Base-by-base conservation (phyloP, 2,329 filamentous ascomycete species). In the Exophiala alcalophila region DNA sequence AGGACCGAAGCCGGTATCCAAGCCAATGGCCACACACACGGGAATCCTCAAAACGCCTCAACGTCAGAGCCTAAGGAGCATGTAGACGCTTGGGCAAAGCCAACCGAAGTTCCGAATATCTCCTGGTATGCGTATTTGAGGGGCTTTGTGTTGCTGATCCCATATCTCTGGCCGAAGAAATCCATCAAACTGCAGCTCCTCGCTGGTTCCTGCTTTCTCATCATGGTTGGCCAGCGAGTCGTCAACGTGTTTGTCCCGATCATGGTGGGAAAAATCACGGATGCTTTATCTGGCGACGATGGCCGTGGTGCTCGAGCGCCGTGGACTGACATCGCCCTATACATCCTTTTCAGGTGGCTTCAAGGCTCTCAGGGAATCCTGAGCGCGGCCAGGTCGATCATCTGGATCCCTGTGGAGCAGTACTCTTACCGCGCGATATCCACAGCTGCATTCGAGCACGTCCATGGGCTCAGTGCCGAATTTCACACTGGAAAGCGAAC, bases 401-500 rank as follows among this genome's bases (percentile, higher is more conserved):
- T 98, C 23, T 98, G 92, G 92, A 92, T 98, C 36, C 91, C 92
- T 0, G 89, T 98, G 44, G 88, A 90, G 24, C 92, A 98, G 64
- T 95, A 97, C 64, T 95, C 91, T 0, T 98, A 96, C 66, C 84
- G 88, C 59, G 88, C 92, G 52, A 76, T 98, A 45, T 95, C 90
- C 4, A 92, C 92, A 2, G 90, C 92, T 11, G 88, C 91, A 8
- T 98, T 98, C 61, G 91, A 97, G 67, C 92, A 98, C 63, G 92
- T 98, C 15, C 92, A 98, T 65, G 84, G 84, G 36, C 80, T 98
- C 23, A 96, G 90, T 64, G 76, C 97, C 53, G 92, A 97, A 63
- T 98, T 98, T 60, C 92, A 98, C 61, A 77, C 97, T 3, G 89
- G 88, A 38, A 98, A 98, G 68, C 87, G 91, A 60, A 98, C 92